Evolutionary conservation across 2,329 filamentous ascomycete species (phyloP).

Genomic region (Metarhizium anisopliae): DNA sequence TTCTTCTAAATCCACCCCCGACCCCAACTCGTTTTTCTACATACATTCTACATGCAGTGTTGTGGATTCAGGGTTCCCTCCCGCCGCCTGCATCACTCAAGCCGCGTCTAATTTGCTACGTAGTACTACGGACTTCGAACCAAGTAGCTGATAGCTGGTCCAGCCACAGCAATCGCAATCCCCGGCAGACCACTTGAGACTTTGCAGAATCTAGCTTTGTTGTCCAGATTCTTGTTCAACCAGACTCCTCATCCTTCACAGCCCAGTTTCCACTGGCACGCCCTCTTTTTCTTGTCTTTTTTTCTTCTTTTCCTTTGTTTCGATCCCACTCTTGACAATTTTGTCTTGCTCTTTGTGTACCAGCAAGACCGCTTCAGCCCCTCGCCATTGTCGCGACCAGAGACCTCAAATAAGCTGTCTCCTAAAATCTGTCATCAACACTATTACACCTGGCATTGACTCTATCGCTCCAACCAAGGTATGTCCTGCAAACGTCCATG

Average conservation of each 20-base stretch:
- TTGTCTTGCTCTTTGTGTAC: background rate
- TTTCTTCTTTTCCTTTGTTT: slow-evolving; percentile 2
- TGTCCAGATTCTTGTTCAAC: background rate
- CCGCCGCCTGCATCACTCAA: too few relatives aligned
- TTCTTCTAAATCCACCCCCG: too few relatives aligned
- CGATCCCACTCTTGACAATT: background rate
- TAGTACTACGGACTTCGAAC: background rate
- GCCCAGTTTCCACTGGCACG: background rate
- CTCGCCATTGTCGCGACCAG: background rate
- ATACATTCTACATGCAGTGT: too few relatives aligned
- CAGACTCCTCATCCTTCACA: background rate
- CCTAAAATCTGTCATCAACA: too few relatives aligned
- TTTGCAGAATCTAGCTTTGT: too few relatives aligned
- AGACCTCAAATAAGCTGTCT: background rate
- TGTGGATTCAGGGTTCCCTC: too few relatives aligned
- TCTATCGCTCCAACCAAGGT: too few relatives aligned
- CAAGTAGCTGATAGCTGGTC: background rate
- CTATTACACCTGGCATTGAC: too few relatives aligned
- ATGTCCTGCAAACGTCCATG: background rate
- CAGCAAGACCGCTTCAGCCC: background rate
- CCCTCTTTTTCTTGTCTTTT: slow-evolving; percentile 2
- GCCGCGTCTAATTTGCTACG: background rate
- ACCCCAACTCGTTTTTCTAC: too few relatives aligned
- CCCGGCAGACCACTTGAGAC: too few relatives aligned
- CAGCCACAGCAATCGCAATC: slow-evolving; percentile 1